Conservation (phyloP, 345 rosid species). For the Acer campestre region DNA sequence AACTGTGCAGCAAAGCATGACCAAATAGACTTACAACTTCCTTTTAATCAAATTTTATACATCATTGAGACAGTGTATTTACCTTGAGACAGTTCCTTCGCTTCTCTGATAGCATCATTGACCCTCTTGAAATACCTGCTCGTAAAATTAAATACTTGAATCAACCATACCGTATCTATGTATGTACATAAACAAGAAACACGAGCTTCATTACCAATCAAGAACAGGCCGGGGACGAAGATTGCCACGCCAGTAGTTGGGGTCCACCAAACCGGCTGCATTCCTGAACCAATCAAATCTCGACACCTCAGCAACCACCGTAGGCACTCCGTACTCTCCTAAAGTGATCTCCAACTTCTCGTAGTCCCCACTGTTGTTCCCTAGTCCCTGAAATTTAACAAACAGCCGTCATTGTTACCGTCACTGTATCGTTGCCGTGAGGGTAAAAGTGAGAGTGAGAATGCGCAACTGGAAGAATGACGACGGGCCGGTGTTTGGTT, state of each 20-base stretch:
- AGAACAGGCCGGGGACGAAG: slow-evolving; percentile 92
- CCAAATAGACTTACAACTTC: not conserved
- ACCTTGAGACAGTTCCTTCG: slow-evolving; percentile 71
- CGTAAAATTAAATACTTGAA: not conserved
- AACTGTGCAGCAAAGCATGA: too few species aligned
- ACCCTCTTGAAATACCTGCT: slow-evolving; percentile 76
- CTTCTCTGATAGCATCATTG: slow-evolving; percentile 74
- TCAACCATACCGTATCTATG: not conserved
- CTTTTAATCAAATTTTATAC: too few species aligned
- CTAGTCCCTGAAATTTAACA: slow-evolving; percentile 61
- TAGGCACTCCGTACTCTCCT: slow-evolving; percentile 62
- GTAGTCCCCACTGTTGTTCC: slow-evolving; percentile 87
- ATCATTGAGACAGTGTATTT: not conserved
- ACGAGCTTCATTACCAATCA: slow-evolving; percentile 57
- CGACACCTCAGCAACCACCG: slow-evolving; percentile 74
- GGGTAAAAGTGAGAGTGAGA: slow-evolving; percentile 11
- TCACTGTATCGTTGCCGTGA: not conserved
- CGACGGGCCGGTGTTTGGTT: slow-evolving; percentile 60
- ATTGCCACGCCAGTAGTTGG: slow-evolving; percentile 89
- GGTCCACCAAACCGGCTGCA: slow-evolving; percentile 86
- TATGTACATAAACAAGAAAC: too few species aligned
- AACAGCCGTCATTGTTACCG: not conserved
- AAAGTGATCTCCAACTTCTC: slow-evolving; percentile 59
- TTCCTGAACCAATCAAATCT: slow-evolving; percentile 89
- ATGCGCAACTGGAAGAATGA: slow-evolving; percentile 76